Conservation (phyloP, 441 rosid genomes). For the Cnidoscolus chayamansa region DNA sequence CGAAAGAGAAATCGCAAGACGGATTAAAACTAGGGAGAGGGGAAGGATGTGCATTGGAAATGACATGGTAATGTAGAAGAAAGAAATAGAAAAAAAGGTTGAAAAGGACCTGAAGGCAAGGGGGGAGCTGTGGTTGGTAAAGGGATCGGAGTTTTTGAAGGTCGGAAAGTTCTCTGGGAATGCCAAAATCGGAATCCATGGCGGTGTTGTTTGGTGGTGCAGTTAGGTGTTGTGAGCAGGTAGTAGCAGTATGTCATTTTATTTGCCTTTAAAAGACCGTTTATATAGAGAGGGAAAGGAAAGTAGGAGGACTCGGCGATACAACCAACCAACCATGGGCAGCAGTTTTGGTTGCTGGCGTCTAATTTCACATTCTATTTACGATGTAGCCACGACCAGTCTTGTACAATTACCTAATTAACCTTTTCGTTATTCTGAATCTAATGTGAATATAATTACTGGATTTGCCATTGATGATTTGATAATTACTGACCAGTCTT, state of each 20-base stretch:
- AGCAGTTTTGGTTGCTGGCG: not conserved
- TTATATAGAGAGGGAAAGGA: constrained; percentile 21
- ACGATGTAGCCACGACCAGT: not conserved
- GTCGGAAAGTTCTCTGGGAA: constrained; percentile 88
- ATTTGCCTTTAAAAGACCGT: constrained; percentile 8
- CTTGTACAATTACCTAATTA: not conserved
- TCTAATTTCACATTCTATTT: not conserved
- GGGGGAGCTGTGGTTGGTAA: constrained; percentile 88
- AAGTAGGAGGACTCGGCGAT: constrained; percentile 23
- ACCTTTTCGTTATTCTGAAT: not conserved
- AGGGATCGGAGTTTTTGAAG: constrained; percentile 84
- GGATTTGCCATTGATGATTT: no score
- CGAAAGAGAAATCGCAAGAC: not conserved
- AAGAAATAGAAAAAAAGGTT: not conserved
- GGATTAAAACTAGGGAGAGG: no score
- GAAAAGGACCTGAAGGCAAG: constrained; percentile 79
- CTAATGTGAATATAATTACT: no score
- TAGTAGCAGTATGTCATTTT: not conserved
- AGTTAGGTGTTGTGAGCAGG: not conserved
- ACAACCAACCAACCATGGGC: constrained; percentile 23
- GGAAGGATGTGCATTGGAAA: no score
- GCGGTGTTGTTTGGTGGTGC: not conserved
- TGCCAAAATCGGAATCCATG: constrained; percentile 97
- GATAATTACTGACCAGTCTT: no score
- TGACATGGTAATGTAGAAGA: not conserved